Percentiles rank a stretch among this genome's conserved stretches.
Conservation (phyloP, 106 monocot species). For the Phalaenopsis aphrodite region DNA sequence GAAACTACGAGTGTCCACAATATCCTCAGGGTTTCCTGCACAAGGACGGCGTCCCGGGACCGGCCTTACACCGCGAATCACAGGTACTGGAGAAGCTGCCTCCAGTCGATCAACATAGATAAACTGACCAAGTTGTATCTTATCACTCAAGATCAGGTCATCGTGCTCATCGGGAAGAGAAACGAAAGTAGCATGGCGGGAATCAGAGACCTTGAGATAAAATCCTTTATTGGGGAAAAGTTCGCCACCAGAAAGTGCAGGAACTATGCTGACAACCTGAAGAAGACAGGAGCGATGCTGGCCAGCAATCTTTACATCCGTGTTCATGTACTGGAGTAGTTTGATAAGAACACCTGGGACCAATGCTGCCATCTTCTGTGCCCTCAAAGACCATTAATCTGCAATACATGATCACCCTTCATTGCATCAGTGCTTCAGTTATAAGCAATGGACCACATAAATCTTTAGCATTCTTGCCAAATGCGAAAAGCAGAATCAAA, state of each 20-base stretch:
- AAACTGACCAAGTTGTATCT: conserved; percentile 78
- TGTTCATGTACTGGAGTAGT: conserved; percentile 79
- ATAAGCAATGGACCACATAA: neutral
- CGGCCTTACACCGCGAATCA: conserved; percentile 53
- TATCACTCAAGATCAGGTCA: conserved; percentile 81
- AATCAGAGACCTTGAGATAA: conserved; percentile 88
- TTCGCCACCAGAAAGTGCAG: conserved; percentile 62
- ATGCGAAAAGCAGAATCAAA: neutral
- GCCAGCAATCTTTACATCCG: conserved; percentile 49
- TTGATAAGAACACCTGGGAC: conserved; percentile 74
- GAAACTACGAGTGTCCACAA: conserved; percentile 38
- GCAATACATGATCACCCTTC: neutral
- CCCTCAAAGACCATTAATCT: conserved; percentile 25
- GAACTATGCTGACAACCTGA: conserved; percentile 79
- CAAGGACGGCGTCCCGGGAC: conserved; percentile 77
- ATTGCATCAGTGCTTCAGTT: conserved; percentile 1
- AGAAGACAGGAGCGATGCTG: conserved; percentile 77
- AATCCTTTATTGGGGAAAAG: conserved; percentile 79
- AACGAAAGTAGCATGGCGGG: conserved; percentile 77
- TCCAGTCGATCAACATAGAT: conserved; percentile 63
- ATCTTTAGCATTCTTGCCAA: neutral
- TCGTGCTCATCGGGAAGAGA: conserved; percentile 63
- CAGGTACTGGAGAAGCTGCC: conserved; percentile 66
- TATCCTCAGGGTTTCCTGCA: conserved; percentile 66
- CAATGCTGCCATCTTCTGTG: conserved; percentile 51